phyloP scores from a whole-genome alignment of 176 grass and related monocot species.

The Rhynchospora pubera region DNA sequence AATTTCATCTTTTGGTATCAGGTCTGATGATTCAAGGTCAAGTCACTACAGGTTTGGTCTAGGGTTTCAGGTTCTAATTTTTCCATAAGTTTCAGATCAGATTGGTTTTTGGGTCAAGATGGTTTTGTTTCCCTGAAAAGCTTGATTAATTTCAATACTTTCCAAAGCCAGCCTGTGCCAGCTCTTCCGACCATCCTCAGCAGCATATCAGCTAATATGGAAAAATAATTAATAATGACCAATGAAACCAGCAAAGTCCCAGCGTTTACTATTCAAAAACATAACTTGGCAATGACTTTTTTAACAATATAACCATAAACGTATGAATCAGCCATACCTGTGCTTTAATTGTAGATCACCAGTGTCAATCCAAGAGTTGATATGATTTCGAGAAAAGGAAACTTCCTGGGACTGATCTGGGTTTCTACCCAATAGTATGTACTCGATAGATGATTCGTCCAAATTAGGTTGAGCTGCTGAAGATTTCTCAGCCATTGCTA shows the following conservation, averaged over 20 bases:
- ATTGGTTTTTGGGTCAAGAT: background rate
- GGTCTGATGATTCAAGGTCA: background rate
- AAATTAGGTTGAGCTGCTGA: slow-evolving; percentile 24
- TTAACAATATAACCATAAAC: background rate
- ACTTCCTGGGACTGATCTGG: slow-evolving; percentile 58
- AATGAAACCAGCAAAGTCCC: background rate
- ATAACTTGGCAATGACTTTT: background rate
- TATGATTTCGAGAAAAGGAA: slow-evolving; percentile 54
- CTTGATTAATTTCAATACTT: background rate
- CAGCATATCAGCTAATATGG: background rate
- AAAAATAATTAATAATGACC: background rate
- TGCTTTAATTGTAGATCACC: slow-evolving; percentile 64
- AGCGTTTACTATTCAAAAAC: background rate
- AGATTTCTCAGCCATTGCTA: slow-evolving; percentile 53
- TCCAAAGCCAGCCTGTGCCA: background rate
- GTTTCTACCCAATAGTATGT: slow-evolving; percentile 85
- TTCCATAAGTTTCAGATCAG: background rate
- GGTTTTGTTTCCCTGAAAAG: background rate
- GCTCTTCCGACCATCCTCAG: background rate
- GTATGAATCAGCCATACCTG: background rate
- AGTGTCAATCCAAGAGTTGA: slow-evolving; percentile 75
- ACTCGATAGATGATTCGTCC: slow-evolving; percentile 52
- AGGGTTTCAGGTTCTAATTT: background rate
- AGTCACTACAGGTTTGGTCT: background rate
- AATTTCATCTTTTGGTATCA: background rate